Evolutionary conservation across 108 stramenopile genomes (phyloP).

Genomic region (Skeletonema potamos): DNA sequence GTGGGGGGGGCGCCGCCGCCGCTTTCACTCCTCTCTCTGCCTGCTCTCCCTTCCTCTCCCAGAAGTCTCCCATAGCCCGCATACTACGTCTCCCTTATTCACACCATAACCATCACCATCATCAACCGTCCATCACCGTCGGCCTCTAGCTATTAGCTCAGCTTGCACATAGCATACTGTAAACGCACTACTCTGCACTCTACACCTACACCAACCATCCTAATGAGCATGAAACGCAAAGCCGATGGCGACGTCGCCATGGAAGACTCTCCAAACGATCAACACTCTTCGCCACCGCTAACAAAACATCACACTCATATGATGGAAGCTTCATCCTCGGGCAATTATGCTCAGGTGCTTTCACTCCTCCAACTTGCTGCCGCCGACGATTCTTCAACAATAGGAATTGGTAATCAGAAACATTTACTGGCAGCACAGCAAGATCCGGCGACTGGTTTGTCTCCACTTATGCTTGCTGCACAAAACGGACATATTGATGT

Average conservation of each 20-base stretch:
- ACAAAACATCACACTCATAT: conserved; percentile 22
- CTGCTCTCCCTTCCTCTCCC: too few relatives aligned
- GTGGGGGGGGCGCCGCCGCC: too few relatives aligned
- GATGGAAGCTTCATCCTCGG: conserved; percentile 32
- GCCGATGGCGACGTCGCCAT: not conserved
- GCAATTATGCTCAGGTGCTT: conserved; percentile 5
- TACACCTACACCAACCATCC: too few relatives aligned
- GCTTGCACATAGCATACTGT: too few relatives aligned
- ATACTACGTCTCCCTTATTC: too few relatives aligned
- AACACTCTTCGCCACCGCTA: not conserved
- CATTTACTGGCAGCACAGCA: conserved; percentile 64
- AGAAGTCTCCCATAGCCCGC: too few relatives aligned
- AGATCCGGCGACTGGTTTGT: conserved; percentile 64
- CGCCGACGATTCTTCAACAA: conserved; percentile 1
- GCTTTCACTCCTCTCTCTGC: too few relatives aligned
- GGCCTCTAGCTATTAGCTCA: too few relatives aligned
- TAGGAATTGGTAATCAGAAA: not conserved
- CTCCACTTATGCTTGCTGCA: conserved; percentile 80
- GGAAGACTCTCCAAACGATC: not conserved
- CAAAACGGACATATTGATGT: conserved; percentile 54
- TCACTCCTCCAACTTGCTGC: conserved; percentile 22
- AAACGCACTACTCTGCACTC: too few relatives aligned
- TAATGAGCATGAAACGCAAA: conserved; percentile 1
- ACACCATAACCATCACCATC: too few relatives aligned
- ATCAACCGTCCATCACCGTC: too few relatives aligned